phyloP scores from a whole-genome alignment of 768 basidiomycete genomes.

The Coprinellus aureogranulatus region DNA sequence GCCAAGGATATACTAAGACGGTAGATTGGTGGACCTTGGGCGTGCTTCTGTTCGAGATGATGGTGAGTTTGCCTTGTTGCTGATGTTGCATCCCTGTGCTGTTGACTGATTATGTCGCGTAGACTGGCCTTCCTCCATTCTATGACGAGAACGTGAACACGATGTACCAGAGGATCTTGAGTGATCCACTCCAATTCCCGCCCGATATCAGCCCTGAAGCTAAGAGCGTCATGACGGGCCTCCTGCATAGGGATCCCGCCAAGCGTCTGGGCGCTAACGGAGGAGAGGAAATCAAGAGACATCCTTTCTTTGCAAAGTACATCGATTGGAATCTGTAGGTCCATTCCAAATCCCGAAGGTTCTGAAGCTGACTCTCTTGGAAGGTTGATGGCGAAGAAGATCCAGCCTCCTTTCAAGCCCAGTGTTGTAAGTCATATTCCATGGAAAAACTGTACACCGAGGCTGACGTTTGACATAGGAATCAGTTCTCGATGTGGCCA shows the following conservation, averaged over 20 bases:
- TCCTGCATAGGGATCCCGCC: conserved; percentile 86
- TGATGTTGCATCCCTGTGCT: too few relatives aligned
- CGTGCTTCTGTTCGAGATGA: conserved; percentile 95
- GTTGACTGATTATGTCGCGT: conserved; percentile 9
- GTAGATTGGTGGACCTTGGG: conserved; percentile 99
- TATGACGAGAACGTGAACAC: conserved; percentile 99
- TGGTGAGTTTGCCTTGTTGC: conserved; percentile 55
- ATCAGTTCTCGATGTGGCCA: conserved; percentile 90
- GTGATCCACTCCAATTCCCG: conserved; percentile 90
- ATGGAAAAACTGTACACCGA: background rate
- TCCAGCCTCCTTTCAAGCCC: conserved; percentile 96
- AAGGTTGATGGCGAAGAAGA: conserved; percentile 89
- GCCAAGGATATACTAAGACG: conserved; percentile 95
- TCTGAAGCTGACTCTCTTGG: too few relatives aligned
- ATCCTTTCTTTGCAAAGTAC: conserved; percentile 92
- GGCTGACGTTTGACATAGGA: conserved; percentile 44
- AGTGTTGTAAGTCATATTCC: conserved; percentile 68
- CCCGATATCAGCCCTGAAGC: conserved; percentile 87
- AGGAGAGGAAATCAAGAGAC: conserved; percentile 93
- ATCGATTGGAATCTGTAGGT: conserved; percentile 83
- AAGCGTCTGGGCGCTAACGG: conserved; percentile 88
- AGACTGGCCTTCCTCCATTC: conserved; percentile 97
- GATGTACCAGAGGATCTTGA: conserved; percentile 94
- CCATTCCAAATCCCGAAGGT: too few relatives aligned
- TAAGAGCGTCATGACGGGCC: conserved; percentile 79